phyloP scores from a whole-genome alignment of 129 eudicot species.

The Artemisia tridentata region DNA sequence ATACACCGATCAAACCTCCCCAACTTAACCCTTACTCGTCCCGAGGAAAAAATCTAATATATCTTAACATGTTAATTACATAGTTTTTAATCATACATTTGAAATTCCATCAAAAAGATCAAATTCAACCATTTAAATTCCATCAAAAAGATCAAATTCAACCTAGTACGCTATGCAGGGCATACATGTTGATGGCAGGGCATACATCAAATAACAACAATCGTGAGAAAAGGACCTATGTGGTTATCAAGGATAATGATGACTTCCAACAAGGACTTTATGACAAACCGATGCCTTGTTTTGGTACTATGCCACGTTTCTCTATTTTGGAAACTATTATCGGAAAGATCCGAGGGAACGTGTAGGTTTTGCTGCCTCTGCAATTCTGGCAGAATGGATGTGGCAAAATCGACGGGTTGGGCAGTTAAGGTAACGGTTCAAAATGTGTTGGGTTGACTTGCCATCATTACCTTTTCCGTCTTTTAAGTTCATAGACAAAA shows the following conservation, averaged over 20 bases:
- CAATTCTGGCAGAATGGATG: constrained; percentile 30
- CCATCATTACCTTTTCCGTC: background rate
- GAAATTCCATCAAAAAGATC: too few relatives aligned
- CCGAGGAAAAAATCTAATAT: too few relatives aligned
- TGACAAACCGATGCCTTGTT: constrained; percentile 94
- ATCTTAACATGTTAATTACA: too few relatives aligned
- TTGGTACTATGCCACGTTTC: constrained; percentile 86
- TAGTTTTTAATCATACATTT: too few relatives aligned
- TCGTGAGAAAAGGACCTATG: constrained; percentile 64
- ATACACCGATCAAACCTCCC: too few relatives aligned
- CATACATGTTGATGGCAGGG: constrained; percentile 39
- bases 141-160: too few relatives aligned
- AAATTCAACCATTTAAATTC: too few relatives aligned
- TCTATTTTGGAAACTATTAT: constrained; percentile 83
- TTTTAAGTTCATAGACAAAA: background rate
- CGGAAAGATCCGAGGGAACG: constrained; percentile 96
- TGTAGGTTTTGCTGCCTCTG: constrained; percentile 98
- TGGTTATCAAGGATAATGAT: constrained; percentile 66
- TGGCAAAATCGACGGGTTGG: background rate
- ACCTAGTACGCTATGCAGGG: constrained; percentile 28
- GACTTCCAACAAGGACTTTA: constrained; percentile 67
- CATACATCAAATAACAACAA: constrained; percentile 47
- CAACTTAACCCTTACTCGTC: too few relatives aligned
- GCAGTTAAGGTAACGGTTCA: background rate
- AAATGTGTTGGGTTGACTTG: background rate